Evolutionary conservation across 345 rosid genomes (phyloP).

Genomic region (Citrus sp.): DNA sequence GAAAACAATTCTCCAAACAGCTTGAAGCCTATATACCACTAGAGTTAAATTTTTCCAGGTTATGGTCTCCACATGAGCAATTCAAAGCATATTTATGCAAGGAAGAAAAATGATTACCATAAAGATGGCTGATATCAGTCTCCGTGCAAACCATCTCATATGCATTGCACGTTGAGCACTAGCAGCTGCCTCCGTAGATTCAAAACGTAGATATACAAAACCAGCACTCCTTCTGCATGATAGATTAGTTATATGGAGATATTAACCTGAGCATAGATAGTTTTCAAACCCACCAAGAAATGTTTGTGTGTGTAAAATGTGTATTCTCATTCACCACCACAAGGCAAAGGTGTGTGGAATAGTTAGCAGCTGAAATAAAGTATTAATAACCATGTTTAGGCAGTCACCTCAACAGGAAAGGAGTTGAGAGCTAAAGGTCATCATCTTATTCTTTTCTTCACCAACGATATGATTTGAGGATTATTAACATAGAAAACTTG

Average conservation of each 20-base stretch:
- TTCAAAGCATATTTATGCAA: background rate
- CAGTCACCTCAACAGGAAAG: background rate
- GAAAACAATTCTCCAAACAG: background rate
- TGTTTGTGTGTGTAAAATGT: background rate
- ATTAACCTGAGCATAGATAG: background rate
- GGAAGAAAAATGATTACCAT: slow-evolving; percentile 45
- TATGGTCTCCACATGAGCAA: background rate
- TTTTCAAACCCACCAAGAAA: background rate
- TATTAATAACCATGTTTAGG: background rate
- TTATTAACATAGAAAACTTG: background rate
- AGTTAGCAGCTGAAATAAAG: background rate
- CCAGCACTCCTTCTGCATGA: slow-evolving; percentile 72
- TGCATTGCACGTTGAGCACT: slow-evolving; percentile 86
- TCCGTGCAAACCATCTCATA: slow-evolving; percentile 90
- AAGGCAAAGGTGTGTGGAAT: background rate
- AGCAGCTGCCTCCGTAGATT: slow-evolving; percentile 53
- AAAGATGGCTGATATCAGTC: slow-evolving; percentile 72
- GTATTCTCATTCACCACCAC: background rate
- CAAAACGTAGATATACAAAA: slow-evolving; percentile 69
- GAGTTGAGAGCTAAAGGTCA: background rate
- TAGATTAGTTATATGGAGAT: background rate
- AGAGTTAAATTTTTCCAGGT: background rate
- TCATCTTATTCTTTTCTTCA: background rate
- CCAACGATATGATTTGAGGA: background rate
- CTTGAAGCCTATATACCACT: background rate